phyloP scores from a whole-genome alignment of 805 yeast genomes.

The Ogataea nitratoaversa region DNA sequence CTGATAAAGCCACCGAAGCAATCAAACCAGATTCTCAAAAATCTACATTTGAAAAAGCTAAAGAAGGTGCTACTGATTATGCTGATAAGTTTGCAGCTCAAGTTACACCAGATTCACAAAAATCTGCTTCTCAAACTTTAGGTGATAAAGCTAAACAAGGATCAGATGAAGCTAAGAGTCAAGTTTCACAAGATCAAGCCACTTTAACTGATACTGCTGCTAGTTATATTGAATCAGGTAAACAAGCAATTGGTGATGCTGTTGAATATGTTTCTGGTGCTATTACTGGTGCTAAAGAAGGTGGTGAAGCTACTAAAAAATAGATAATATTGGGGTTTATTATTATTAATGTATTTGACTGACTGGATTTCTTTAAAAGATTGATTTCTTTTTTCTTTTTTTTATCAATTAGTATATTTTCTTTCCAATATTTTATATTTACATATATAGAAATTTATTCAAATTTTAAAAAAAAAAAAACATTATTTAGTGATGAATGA shows the following conservation, averaged over 20 bases:
- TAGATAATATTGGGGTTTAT: too few species aligned
- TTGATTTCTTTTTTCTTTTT: too few species aligned
- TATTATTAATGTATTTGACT: too few species aligned
- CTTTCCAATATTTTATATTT: too few species aligned
- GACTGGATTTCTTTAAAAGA: too few species aligned
- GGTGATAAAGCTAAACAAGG: constrained; percentile 41
- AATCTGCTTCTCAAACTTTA: constrained; percentile 64
- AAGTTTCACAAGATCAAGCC: constrained; percentile 10
- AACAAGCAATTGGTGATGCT: constrained; percentile 44
- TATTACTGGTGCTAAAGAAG: constrained; percentile 50
- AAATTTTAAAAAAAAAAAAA: too few species aligned
- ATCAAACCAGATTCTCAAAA: constrained; percentile 73
- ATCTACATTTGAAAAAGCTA: constrained; percentile 58
- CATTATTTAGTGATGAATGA: too few species aligned
- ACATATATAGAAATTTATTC: too few species aligned
- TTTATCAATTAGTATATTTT: too few species aligned
- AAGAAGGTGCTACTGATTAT: constrained; percentile 64
- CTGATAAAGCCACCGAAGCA: constrained; percentile 65
- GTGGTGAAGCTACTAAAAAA: constrained; percentile 25
- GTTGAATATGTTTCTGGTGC: constrained; percentile 58
- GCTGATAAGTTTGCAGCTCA: constrained; percentile 61
- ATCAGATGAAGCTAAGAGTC: constrained; percentile 39
- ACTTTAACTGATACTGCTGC: constrained; percentile 41
- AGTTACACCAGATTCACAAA: constrained; percentile 60
- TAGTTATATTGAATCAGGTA: constrained; percentile 44